phyloP scores from a whole-genome alignment of 2,329 filamentous ascomycete genomes.

The Diaporthe vexans region DNA sequence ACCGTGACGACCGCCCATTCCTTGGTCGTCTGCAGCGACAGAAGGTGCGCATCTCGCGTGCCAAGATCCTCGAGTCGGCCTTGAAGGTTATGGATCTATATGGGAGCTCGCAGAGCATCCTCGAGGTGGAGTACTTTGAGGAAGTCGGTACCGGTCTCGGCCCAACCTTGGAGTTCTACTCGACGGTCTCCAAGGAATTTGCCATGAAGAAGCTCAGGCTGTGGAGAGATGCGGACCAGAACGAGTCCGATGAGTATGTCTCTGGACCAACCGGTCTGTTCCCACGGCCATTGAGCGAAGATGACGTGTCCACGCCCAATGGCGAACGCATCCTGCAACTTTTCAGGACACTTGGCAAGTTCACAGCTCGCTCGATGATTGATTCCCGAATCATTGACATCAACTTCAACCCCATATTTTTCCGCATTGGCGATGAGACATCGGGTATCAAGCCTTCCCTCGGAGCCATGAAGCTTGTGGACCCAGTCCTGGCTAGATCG shows the following conservation, averaged over 20 bases:
- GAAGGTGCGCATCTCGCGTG: slow-evolving; percentile 96
- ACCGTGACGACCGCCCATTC: slow-evolving; percentile 92
- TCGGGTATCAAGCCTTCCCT: slow-evolving; percentile 82
- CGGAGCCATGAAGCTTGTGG: slow-evolving; percentile 90
- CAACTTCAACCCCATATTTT: slow-evolving; percentile 97
- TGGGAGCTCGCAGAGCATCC: slow-evolving; percentile 92
- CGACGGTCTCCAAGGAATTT: slow-evolving; percentile 96
- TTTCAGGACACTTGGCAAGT: slow-evolving; percentile 95
- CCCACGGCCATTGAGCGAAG: slow-evolving; percentile 88
- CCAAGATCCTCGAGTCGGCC: slow-evolving; percentile 95
- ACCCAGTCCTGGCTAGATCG: slow-evolving; percentile 87
- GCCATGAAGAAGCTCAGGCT: slow-evolving; percentile 97
- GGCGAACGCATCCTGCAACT: slow-evolving; percentile 90
- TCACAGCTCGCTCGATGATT: slow-evolving; percentile 97
- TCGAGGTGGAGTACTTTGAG: slow-evolving; percentile 99
- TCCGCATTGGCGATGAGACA: slow-evolving; percentile 86
- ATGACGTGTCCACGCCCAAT: slow-evolving; percentile 79
- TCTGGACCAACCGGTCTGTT: slow-evolving; percentile 89
- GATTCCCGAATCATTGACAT: slow-evolving; percentile 98
- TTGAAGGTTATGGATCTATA: slow-evolving; percentile 99
- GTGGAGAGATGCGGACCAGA: slow-evolving; percentile 91
- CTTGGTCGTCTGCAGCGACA: slow-evolving; percentile 92
- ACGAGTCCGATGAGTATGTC: slow-evolving; percentile 82
- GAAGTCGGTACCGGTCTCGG: slow-evolving; percentile 97
- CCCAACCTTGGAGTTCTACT: slow-evolving; percentile 97